phyloP scores from a whole-genome alignment of 495 filamentous ascomycete genomes.

The Penicillium riverlandense region DNA sequence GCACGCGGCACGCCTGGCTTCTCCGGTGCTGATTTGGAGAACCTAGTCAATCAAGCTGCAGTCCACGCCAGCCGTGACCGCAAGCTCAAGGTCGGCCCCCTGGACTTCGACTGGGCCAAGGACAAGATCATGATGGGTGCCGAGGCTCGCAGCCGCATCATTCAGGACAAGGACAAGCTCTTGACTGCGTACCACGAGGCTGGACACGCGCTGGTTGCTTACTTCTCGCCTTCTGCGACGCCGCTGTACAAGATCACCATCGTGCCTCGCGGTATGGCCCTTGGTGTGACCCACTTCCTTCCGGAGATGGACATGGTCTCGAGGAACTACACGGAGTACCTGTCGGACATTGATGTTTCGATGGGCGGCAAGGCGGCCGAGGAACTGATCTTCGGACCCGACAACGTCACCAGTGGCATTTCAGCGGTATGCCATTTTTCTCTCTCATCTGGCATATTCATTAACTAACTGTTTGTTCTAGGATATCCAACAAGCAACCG shows the following conservation, averaged over 20 bases:
- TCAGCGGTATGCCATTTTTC: conserved; percentile 49
- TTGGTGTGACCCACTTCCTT: conserved; percentile 78
- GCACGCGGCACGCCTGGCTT: conserved; percentile 85
- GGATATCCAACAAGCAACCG: conserved; percentile 79
- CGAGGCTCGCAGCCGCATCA: conserved; percentile 79
- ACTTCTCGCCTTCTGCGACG: conserved; percentile 64
- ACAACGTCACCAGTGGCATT: conserved; percentile 80
- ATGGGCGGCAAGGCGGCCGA: conserved; percentile 95
- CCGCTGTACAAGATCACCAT: conserved; percentile 96
- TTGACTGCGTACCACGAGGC: conserved; percentile 97
- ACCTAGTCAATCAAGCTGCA: conserved; percentile 92
- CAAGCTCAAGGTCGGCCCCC: conserved; percentile 59
- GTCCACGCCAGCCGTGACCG: conserved; percentile 82
- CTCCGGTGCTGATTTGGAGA: conserved; percentile 92
- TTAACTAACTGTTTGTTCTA: conserved; percentile 23
- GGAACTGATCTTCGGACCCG: conserved; percentile 81
- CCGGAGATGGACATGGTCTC: conserved; percentile 88
- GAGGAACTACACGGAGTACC: conserved; percentile 56
- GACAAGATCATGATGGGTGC: conserved; percentile 98
- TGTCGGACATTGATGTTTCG: conserved; percentile 70
- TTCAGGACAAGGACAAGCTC: conserved; percentile 76
- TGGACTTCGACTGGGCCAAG: conserved; percentile 94
- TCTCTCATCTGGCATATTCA: neutral
- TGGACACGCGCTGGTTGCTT: conserved; percentile 83
- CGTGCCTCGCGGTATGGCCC: conserved; percentile 76